These are phyloP conservation scores for Trypanosoma theileri DNA, from an alignment of 208 protist species.

Conservation along the genomic window DNA sequence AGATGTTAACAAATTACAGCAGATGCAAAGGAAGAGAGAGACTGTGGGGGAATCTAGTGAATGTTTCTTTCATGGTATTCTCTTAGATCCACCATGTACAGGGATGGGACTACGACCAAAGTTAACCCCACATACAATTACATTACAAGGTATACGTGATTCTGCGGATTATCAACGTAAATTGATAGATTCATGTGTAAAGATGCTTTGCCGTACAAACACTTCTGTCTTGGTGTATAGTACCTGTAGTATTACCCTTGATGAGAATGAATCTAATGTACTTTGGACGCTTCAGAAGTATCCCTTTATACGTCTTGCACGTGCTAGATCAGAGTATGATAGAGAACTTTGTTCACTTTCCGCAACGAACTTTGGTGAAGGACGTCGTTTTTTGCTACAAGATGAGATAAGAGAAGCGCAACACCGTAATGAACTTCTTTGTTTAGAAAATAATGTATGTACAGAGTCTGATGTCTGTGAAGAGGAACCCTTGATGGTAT, in stretches of 20 bases:
- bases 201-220: constrained; percentile 30
- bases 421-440: constrained; percentile 21
- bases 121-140: constrained; percentile 48
- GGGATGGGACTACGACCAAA: constrained; percentile 74
- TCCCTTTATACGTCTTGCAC: constrained; percentile 39
- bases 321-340: constrained; percentile 37
- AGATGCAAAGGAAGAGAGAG: background rate
- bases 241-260: constrained; percentile 65
- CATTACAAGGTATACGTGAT: constrained; percentile 29
- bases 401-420: constrained; percentile 35
- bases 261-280: constrained; percentile 87
- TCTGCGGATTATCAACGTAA: constrained; percentile 76
- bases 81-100: constrained; percentile 87
- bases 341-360: constrained; percentile 26
- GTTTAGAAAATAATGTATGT: background rate
- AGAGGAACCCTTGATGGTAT: constrained; percentile 33
- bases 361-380: constrained; percentile 11
- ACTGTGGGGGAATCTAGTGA: background rate
- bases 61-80: constrained; percentile 56
- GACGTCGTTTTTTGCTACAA: constrained; percentile 28
- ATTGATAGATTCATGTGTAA: constrained; percentile 61
- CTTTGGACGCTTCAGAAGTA: constrained; percentile 45
- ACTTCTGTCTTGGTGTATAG: constrained; percentile 53
- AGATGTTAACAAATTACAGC: constrained; percentile 30
- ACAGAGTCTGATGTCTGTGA: background rate